phyloP scores from a whole-genome alignment of 2,329 filamentous ascomycete genomes.

The Samsoniella hepiali region DNA sequence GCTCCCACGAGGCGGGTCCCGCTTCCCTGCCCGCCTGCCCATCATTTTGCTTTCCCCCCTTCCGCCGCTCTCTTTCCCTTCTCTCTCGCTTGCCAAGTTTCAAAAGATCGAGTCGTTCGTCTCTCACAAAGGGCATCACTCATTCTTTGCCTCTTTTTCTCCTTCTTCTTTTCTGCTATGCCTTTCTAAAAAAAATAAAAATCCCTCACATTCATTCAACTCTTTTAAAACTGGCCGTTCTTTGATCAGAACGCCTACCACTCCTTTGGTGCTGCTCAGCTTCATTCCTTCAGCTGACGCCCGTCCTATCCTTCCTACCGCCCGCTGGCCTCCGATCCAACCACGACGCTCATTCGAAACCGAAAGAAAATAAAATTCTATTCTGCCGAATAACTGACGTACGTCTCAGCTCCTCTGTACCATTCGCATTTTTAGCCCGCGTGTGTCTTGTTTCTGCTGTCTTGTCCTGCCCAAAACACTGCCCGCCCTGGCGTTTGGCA shows the following conservation, averaged over 20 bases:
- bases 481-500: background rate
- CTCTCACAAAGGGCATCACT: conserved; percentile 9
- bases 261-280: conserved; percentile 30
- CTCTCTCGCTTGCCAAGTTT: conserved; percentile 20
- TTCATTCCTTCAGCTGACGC: conserved; percentile 35
- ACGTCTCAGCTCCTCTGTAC: background rate
- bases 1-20: background rate
- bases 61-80: conserved; percentile 6
- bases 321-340: conserved; percentile 10
- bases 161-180: conserved; percentile 23
- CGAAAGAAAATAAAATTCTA: background rate
- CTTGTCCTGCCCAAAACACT: background rate
- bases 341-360: conserved; percentile 19
- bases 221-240: conserved; percentile 18
- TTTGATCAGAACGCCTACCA: conserved; percentile 17
- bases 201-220: conserved; percentile 19
- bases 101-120: too few species aligned
- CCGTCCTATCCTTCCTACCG: conserved; percentile 38
- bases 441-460: background rate
- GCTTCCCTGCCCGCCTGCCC: background rate
- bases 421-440: background rate
- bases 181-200: conserved; percentile 19
- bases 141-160: conserved; percentile 18
- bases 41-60: background rate
- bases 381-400: background rate